Percentiles rank a stretch among this genome's conserved stretches.
phyloP scores from a whole-genome alignment of 1,284 basidiomycete genomes.

The Trichosporon sp. region DNA sequence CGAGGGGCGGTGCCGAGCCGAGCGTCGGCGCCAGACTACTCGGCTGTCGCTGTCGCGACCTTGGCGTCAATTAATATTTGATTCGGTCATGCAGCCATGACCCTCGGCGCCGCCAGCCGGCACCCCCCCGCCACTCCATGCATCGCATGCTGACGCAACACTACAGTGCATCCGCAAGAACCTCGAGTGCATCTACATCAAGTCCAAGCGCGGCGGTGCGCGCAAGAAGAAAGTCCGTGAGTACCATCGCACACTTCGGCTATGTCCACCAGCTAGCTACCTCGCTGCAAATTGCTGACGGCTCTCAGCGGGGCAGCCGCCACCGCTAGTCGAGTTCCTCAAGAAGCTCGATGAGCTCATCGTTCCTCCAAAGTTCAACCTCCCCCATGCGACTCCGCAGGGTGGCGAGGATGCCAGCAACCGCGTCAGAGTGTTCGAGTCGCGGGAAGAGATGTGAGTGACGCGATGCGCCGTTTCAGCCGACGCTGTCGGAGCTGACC shows the following conservation, averaged over 20 bases:
- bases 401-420: conserved; percentile 36
- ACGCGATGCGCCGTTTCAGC: not conserved
- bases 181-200: conserved; percentile 48
- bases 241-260: conserved; percentile 4
- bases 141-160: not conserved
- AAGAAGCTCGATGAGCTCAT: conserved; percentile 43
- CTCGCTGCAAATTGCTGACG: not conserved
- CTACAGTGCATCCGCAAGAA: conserved; percentile 42
- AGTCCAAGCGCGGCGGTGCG: conserved; percentile 47
- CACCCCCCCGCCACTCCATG: too few species aligned
- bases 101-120: too few species aligned
- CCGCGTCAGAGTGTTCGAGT: conserved; percentile 34
- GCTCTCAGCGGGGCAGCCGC: conserved; percentile 29
- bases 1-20: too few species aligned
- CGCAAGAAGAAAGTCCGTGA: conserved; percentile 44
- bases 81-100: not conserved
- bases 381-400: conserved; percentile 19
- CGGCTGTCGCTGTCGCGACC: not conserved
- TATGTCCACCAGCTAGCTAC: not conserved
- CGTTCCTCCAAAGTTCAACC: conserved; percentile 26
- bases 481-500: not conserved
- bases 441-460: conserved; percentile 40
- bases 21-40: not conserved
- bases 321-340: conserved; percentile 42
- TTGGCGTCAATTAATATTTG: not conserved